Conservation (phyloP, 805 yeast genomes). For the Tetrapisispora iriomotensis region DNA sequence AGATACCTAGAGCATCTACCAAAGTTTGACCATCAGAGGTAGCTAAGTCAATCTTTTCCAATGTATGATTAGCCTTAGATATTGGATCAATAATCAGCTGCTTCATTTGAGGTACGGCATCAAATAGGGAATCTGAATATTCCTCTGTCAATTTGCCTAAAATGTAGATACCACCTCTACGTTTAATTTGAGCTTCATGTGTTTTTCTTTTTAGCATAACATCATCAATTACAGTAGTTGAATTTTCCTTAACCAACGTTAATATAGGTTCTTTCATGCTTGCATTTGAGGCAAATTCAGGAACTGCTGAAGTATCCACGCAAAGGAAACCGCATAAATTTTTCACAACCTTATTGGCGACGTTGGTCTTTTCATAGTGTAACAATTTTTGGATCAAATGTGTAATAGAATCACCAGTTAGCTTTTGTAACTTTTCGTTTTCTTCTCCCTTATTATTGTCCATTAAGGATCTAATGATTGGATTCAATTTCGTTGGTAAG, state of each 20-base stretch:
- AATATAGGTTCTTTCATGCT: constrained; percentile 39
- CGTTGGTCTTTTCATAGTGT: constrained; percentile 49
- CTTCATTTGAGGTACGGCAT: constrained; percentile 54
- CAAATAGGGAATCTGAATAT: constrained; percentile 49
- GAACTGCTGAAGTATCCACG: constrained; percentile 92
- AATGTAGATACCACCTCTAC: constrained; percentile 73
- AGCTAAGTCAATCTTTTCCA: constrained; percentile 26
- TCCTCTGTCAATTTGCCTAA: constrained; percentile 46
- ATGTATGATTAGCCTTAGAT: constrained; percentile 25
- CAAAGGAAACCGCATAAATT: constrained; percentile 88
- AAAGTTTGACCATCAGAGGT: constrained; percentile 62
- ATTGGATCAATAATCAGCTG: constrained; percentile 61
- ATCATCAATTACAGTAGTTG: constrained; percentile 50
- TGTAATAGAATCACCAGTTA: constrained; percentile 64
- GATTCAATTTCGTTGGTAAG: constrained; percentile 82
- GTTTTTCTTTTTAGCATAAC: constrained; percentile 53
- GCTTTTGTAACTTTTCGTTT: constrained; percentile 50
- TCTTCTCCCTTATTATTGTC: constrained; percentile 79
- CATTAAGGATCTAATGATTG: constrained; percentile 83
- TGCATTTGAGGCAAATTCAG: constrained; percentile 70
- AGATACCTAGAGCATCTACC: constrained; percentile 77
- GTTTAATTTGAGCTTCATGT: constrained; percentile 65
- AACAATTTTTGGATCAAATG: constrained; percentile 52
- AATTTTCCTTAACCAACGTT: constrained; percentile 72
- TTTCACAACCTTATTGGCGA: constrained; percentile 80